Conservation (phyloP, 192 early-diverging fungal genomes). For the Coemansia sp. region DNA sequence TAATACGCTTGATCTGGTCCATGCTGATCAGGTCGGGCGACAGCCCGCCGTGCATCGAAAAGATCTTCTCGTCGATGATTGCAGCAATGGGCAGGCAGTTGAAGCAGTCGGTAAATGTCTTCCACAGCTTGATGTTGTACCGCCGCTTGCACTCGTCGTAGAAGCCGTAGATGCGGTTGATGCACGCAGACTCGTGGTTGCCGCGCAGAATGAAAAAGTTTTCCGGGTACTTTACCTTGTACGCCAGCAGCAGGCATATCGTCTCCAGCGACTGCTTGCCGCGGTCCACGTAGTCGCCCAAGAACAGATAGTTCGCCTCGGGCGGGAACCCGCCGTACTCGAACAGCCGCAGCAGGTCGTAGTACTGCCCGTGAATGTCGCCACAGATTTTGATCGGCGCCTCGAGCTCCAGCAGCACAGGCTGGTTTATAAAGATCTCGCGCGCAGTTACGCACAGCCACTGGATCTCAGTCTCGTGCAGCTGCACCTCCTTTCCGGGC, state of each 20-base stretch:
- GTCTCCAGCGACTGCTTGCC: conserved; percentile 99
- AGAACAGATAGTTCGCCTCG: conserved; percentile 97
- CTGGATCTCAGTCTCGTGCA: conserved; percentile 92
- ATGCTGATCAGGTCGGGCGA: conserved; percentile 92
- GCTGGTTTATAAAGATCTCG: conserved; percentile 87
- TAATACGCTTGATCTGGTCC: conserved; percentile 93
- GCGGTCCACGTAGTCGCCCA: conserved; percentile 99
- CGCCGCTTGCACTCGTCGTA: conserved; percentile 99
- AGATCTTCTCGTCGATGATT: conserved; percentile 96
- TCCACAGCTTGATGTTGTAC: conserved; percentile 98
- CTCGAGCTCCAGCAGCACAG: background rate
- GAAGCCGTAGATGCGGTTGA: conserved; percentile 99
- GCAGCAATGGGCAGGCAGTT: conserved; percentile 97
- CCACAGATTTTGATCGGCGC: conserved; percentile 97
- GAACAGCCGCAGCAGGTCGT: conserved; percentile 96
- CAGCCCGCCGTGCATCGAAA: conserved; percentile 98
- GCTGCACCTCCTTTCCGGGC: conserved; percentile 95
- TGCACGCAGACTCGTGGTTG: conserved; percentile 98
- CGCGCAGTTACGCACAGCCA: conserved; percentile 91
- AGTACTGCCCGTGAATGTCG: conserved; percentile 99
- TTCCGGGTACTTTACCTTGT: conserved; percentile 92
- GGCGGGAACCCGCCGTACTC: conserved; percentile 96
- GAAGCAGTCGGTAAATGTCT: conserved; percentile 97
- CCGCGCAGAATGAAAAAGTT: conserved; percentile 95
- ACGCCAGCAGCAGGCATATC: conserved; percentile 90